Percentiles rank a stretch among this genome's conserved stretches.
These are phyloP conservation scores for Didymella arachidicola DNA, from an alignment of 2,329 filamentous ascomycete species.

Conservation along the genomic window DNA sequence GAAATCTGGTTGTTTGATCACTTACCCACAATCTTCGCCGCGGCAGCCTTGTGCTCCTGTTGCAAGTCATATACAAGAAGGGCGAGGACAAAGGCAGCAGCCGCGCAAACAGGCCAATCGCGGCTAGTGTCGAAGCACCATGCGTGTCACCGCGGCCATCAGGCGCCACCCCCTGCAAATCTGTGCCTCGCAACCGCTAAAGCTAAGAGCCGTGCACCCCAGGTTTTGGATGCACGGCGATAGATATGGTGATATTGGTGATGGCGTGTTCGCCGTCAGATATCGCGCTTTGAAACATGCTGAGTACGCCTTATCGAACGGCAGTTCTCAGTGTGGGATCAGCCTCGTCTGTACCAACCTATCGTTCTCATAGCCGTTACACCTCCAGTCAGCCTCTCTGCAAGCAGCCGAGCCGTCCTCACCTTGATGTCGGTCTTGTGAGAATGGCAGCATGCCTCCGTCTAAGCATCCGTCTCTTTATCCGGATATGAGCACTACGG, in stretches of 20 bases:
- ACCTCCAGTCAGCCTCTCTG: conserved; percentile 2
- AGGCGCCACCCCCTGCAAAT: neutral
- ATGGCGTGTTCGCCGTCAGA: conserved; percentile 12
- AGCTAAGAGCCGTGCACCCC: neutral
- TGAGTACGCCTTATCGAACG: neutral
- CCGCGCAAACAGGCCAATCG: neutral
- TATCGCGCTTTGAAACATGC: conserved; percentile 4
- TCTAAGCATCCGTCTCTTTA: neutral
- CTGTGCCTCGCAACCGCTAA: neutral
- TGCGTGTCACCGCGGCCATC: neutral
- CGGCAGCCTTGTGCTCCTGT: neutral
- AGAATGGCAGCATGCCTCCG: neutral
- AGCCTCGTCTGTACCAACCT: neutral
- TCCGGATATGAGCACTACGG: conserved; percentile 8
- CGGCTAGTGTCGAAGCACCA: conserved; percentile 1
- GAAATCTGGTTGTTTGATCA: conserved; percentile 14
- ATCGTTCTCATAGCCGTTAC: neutral
- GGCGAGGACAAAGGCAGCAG: neutral
- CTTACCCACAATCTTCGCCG: neutral
- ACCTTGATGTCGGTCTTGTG: neutral
- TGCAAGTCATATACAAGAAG: neutral
- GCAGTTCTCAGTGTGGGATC: conserved; percentile 2
- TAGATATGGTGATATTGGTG: neutral
- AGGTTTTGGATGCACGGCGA: neutral
- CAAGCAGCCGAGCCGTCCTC: neutral